phyloP scores from a whole-genome alignment of 2,329 filamentous ascomycete species.

The Nannizziopsis arthrosporioides region DNA sequence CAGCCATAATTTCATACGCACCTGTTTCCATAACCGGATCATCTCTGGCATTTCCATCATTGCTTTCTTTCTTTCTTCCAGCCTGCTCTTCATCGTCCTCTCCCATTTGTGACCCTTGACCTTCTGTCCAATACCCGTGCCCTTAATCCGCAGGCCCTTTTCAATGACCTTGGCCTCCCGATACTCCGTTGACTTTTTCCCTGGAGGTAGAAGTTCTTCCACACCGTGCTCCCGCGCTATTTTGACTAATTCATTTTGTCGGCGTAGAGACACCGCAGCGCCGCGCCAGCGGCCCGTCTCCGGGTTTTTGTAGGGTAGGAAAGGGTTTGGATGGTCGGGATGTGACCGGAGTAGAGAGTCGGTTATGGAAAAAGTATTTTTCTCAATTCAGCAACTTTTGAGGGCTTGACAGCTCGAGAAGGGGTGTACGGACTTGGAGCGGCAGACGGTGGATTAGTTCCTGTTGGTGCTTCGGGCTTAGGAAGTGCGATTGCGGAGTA shows the following conservation, averaged over 20 bases:
- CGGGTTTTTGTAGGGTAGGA: conserved; percentile 66
- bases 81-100: conserved; percentile 65
- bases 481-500: conserved; percentile 30
- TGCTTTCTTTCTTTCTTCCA: conserved; percentile 80
- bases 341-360: conserved; percentile 27
- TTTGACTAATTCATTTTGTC: conserved; percentile 75
- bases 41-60: conserved; percentile 92
- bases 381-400: conserved; percentile 17
- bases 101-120: conserved; percentile 96
- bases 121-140: conserved; percentile 79
- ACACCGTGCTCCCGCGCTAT: conserved; percentile 67
- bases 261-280: conserved; percentile 68
- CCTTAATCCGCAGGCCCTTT: conserved; percentile 73
- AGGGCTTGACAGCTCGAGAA: conserved; percentile 33
- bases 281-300: conserved; percentile 72
- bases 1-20: conserved; percentile 36
- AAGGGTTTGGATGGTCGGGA: conserved; percentile 58
- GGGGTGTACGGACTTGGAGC: conserved; percentile 31
- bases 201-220: conserved; percentile 66
- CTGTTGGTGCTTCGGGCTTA: conserved; percentile 19
- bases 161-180: conserved; percentile 59
- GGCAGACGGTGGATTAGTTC: conserved; percentile 36
- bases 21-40: conserved; percentile 87
- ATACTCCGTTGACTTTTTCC: conserved; percentile 60
- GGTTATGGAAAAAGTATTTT: conserved; percentile 25